These are phyloP conservation scores for Bassia scoparia DNA, from an alignment of 148 eudicot species.

Conservation along the genomic window DNA sequence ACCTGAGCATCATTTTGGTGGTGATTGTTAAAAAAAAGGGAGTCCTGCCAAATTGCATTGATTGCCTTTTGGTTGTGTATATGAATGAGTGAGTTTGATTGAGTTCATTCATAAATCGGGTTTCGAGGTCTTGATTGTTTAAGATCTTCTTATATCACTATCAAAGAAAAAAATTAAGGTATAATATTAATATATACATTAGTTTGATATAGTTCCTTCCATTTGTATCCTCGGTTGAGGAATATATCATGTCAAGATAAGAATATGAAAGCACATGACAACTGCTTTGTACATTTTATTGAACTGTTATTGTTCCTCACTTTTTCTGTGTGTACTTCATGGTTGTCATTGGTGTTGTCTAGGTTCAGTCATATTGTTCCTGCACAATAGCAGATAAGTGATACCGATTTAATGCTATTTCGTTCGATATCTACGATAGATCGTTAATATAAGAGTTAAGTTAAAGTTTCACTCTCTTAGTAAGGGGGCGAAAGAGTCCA, in stretches of 20 bases:
- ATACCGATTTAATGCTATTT: no score
- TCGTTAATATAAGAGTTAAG: no score
- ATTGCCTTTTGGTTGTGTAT: slow-evolving; percentile 30
- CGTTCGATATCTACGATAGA: no score
- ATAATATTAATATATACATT: no score
- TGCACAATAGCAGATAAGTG: no score
- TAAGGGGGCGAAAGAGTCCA: no score
- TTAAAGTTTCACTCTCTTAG: no score
- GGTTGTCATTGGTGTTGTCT: no score
- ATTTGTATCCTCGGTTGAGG: slow-evolving; percentile 18
- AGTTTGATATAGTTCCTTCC: neutral
- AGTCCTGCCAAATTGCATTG: slow-evolving; percentile 20
- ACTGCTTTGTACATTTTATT: no score
- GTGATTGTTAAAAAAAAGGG: slow-evolving; percentile 23
- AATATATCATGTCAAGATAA: slow-evolving; percentile 4
- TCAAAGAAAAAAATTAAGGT: slow-evolving; percentile 22
- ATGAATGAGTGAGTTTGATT: slow-evolving; percentile 30
- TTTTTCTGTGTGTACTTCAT: no score
- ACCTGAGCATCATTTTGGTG: slow-evolving; percentile 22
- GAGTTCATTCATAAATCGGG: neutral
- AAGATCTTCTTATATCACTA: slow-evolving; percentile 24
- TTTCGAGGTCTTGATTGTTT: slow-evolving; percentile 3
- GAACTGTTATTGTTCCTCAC: no score
- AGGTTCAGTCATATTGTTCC: no score
- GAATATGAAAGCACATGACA: slow-evolving; percentile 13